Percentiles rank a stretch among this genome's conserved stretches.
These are phyloP conservation scores for Pseudozyma sp. DNA, from an alignment of 1,284 basidiomycete genomes.

Conservation along the genomic window DNA sequence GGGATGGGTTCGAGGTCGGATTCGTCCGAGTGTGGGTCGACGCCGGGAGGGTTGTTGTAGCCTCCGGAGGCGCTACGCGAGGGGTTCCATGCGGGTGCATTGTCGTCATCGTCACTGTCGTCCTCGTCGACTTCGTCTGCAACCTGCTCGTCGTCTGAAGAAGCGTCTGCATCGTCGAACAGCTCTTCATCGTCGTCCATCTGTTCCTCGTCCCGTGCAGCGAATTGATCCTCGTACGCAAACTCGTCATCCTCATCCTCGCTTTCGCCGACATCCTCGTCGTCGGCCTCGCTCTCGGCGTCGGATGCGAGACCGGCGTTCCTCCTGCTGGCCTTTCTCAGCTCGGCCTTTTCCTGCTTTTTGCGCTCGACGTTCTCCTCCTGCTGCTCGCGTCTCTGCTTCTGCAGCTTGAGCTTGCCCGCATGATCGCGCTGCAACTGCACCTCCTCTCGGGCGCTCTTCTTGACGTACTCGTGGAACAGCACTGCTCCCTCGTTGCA, in stretches of 20 bases:
- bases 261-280: constrained; percentile 24
- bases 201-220: neutral
- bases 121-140: constrained; percentile 25
- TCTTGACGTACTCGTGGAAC: constrained; percentile 64
- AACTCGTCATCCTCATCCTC: constrained; percentile 61
- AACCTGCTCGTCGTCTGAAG: constrained; percentile 24
- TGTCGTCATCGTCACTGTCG: constrained; percentile 5
- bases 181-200: constrained; percentile 46
- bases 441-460: constrained; percentile 38
- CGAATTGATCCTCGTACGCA: constrained; percentile 60
- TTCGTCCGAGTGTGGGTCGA: constrained; percentile 43
- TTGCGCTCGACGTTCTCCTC: constrained; percentile 61
- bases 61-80: constrained; percentile 21
- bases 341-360: constrained; percentile 49
- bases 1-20: constrained; percentile 60
- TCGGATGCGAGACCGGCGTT: constrained; percentile 33
- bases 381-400: constrained; percentile 53
- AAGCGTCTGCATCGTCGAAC: constrained; percentile 25
- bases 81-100: constrained; percentile 20
- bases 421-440: constrained; percentile 36
- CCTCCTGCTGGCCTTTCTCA: constrained; percentile 15
- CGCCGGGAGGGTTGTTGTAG: constrained; percentile 33
- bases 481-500: constrained; percentile 70
- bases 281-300: constrained; percentile 22
- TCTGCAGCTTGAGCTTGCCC: constrained; percentile 44